Evolutionary conservation across 441 rosid genomes (phyloP), one percentile per base, ranked within the genome.

Genomic region (Croton laevigatus): DNA sequence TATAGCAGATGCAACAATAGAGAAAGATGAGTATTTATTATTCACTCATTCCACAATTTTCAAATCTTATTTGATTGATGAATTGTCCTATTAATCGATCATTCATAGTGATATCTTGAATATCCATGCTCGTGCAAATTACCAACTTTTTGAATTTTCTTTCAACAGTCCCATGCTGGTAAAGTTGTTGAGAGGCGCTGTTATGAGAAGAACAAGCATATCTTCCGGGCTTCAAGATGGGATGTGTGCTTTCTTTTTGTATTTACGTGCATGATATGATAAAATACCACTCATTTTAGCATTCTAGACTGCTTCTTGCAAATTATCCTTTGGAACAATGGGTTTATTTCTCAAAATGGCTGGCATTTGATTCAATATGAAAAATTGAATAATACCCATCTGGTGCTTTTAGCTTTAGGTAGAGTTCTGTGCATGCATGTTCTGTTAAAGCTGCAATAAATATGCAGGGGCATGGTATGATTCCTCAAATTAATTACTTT

Each of bases 101-200:
- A n/a, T n/a, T n/a, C n/a, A n/a, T n/a, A n/a, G n/a, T n/a, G n/a
- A n/a, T n/a, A n/a, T n/a, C n/a, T n/a, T n/a, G n/a, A n/a, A n/a
- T n/a, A n/a, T n/a, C n/a, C n/a, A n/a, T 45, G 8, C 23, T 14
- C n/a, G 1, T 4, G 68, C 55, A 65, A 16, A 38, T 8, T 22
- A 62, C 57, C 67, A 34, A 55, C 14, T 38, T 7, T 51, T 34
- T 44, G 22, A 20, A 5, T 36, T 27, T 37, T 19, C 5, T 59
- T 61, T 23, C 54, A 48, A 65, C 84, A 94, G 98, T 95, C 99
- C 11, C 98, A 95, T 79, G 98, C 99, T 17, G 99, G 99, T 66
- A 93, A 95, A 82, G 98, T 95, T 34, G 98, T 89, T 20, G 98
- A 91, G 90, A 89, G 98, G 83, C 99, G 89, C 75, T 95, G 98